Evolutionary conservation across 1,284 basidiomycete species (phyloP), one percentile per base, ranked within the genome.

Genomic region (Cutaneotrichosporon curvatum): DNA sequence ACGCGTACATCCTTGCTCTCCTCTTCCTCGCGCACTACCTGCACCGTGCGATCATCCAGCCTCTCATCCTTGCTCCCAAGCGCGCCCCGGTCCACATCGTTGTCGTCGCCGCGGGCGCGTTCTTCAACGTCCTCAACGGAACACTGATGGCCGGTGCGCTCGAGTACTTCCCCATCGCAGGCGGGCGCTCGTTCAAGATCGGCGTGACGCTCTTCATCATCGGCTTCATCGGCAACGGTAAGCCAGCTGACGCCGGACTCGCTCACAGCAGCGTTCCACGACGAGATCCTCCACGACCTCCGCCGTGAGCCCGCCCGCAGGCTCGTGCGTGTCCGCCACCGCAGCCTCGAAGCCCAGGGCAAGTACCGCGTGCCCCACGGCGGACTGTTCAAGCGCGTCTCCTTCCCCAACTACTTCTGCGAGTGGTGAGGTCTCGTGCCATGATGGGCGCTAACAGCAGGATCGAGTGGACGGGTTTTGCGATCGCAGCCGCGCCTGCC

Each of bases 351-450:
- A 37, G 59, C 61, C 22, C 57, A 65, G 18, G 58, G 62, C 8
- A 60, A 60, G 68, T 95, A 95, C 65, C 81, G 81, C 4, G 83
- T 95, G 52, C 91, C 91, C 0, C 76, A 81, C 43, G 90, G 89
- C 0, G 81, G 81, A 4, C 73, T 94, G 25, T 95, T 87, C 74
- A 62, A 70, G 40, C 81, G 78, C 63, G 76, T 95, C 56, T 88
- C 87, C n/a, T 92, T 83, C 70, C 90, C 91, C 2, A 91, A 95
- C 71, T 95, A 95, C 69, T 74, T 90, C 41, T 89, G 84, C 71
- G 90, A 94, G 69, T 95, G 75, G 70, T 72, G 41, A 42, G 69
- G 62, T 18, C 35, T 35, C 16, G 34, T 19, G 4, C 16, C 2
- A 15, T 14, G 4, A 16, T 35, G 34, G 4, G 34, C 14, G 4